Conservation (phyloP, 257 asterid species). For the Jaltomata sinuosa region DNA sequence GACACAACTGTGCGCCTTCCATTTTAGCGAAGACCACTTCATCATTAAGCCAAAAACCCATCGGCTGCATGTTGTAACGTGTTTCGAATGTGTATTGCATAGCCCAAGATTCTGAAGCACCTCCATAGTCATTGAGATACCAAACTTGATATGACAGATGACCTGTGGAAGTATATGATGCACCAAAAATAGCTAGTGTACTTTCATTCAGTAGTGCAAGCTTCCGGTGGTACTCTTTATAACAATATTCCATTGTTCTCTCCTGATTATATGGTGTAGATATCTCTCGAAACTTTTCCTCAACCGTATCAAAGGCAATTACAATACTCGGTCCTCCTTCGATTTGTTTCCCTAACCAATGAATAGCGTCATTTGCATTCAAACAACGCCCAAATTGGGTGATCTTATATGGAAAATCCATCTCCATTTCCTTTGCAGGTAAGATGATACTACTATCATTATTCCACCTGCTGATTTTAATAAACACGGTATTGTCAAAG, state of each 20-base stretch:
- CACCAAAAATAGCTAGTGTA: not conserved
- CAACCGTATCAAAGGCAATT: not conserved
- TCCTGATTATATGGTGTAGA: not conserved
- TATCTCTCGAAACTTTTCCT: not conserved
- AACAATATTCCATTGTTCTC: not conserved
- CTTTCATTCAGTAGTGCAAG: not conserved
- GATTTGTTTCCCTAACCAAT: not conserved
- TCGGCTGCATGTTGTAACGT: not conserved
- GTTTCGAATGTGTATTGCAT: not conserved
- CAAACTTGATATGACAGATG: not conserved
- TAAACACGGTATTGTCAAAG: not conserved
- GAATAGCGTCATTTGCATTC: not conserved
- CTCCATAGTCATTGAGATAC: not conserved
- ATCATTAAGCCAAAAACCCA: not conserved
- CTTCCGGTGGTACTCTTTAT: not conserved
- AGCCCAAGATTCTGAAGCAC: not conserved
- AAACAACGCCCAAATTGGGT: not conserved
- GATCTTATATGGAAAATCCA: not conserved
- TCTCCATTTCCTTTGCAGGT: not conserved
- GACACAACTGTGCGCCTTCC: not conserved
- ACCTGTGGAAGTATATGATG: not conserved
- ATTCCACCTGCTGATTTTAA: not conserved
- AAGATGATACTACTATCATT: not conserved
- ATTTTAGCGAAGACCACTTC: not conserved
- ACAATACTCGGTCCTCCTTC: not conserved